Evolutionary conservation across 352 stramenopile species (phyloP), one percentile per base, ranked within the genome.

Genomic region (Phytophthora tubulina): DNA sequence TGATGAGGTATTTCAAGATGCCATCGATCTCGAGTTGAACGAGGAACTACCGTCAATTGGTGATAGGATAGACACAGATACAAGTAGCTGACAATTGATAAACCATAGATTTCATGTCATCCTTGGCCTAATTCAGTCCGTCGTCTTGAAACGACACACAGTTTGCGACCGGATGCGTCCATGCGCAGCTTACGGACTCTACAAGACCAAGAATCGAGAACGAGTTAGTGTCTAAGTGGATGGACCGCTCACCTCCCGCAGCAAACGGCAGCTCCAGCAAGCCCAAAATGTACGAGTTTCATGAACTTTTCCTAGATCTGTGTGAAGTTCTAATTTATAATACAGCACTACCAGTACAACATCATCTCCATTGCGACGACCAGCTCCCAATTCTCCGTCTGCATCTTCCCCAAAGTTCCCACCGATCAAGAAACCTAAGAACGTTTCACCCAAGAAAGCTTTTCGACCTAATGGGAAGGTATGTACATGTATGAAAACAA

Each of bases 371-470:
- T 42, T 51, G 33, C 65, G 65, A 33, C 21, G 45, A 65, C 7
- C 13, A 32, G 42, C 45, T 49, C 41, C 56, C 44, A 42, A 39
- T 9, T 63, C 59, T 31, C 56, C 66, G 9, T 61, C 27, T 7
- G 13, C 52, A 8, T 42, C 36, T 5, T 70, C 64, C 11, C 45
- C 58, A 33, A 61, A 67, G 38, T 75, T 79, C 52, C 67, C 72
- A 56, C 52, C 45, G 8, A 75, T 80, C 52, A 75, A 80, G 33
- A 80, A 75, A 30, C 2, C 4, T 21, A 67, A 68, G 31, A 61
- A 67, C 10, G 42, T 30, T 27, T 74, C 67, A 4, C 63, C 73
- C 2, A 74, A 68, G 44, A 74, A 65, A 67, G 1, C 11, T 17
- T 13, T 13, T 13, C 62, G 62, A 53, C 35, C 44, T 6, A 50